Evolutionary conservation across 1,139 yeast genomes (phyloP), one percentile per base, ranked within the genome.

Genomic region (Dujonia santamariae): DNA sequence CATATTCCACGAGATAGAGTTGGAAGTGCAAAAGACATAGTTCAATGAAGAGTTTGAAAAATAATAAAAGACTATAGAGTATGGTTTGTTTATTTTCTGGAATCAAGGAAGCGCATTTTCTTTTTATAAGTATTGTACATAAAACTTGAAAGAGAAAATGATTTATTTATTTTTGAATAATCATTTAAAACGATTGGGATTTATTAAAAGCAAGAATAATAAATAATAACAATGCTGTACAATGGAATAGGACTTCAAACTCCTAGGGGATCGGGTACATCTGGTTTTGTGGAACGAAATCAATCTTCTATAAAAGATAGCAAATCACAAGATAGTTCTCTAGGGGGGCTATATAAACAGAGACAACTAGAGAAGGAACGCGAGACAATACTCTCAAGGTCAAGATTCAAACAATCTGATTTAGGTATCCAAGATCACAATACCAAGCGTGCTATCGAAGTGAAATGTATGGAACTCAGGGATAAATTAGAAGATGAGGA

Each of bases 251-350:
- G 88, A 0, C 62, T 81, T 19, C 68, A 67, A 31, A 74, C 82
- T 0, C 77, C 84, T 0, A 61, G 86, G 37, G 94, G 94, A 0
- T 66, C 84, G 0, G 86, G 86, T 0, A 83, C 92, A 1, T 80
- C 83, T 28, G 94, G 94, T 0, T 70, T 72, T 48, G 67, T 84
- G 4, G 84, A 80, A 50, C 61, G 67, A 37, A 82, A 72, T 43
- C 43, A 63, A 5, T 61, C 75, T 0, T 47, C 62, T 11, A 30
- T 51, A 13, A 38, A 42, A 15, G 36, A 44, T 2, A 26, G 41
- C n/a, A 43, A 48, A 15, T 45, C 42, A 33, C 56, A 45, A 33
- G 40, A 48, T 44, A 28, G 51, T 17, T 54, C 57, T 3, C 67
- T 7, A 7, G 36, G 29, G 4, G 32, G 63, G 12, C 59, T 56